Evolutionary conservation across 2,329 filamentous ascomycete genomes (phyloP).

Genomic region (Arthrobotrys musiformis): DNA sequence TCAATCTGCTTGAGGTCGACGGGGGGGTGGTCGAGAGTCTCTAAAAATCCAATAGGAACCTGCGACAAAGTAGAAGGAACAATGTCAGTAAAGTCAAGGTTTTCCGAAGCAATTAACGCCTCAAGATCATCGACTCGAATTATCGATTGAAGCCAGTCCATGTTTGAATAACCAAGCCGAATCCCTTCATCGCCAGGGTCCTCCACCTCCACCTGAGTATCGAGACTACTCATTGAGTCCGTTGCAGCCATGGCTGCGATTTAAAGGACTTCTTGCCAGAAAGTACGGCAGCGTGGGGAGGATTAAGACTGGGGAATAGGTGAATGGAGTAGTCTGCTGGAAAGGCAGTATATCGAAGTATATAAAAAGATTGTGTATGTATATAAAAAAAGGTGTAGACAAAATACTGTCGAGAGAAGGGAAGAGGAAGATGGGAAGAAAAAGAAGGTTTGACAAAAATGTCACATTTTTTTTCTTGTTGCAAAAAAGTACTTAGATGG

Average conservation of each 20-base stretch:
- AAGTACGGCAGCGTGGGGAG: constrained; percentile 14
- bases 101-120: constrained; percentile 1
- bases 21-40: not conserved
- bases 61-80: constrained; percentile 30
- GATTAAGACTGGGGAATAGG: constrained; percentile 44
- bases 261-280: constrained; percentile 15
- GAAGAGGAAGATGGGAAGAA: constrained; percentile 27
- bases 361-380: not conserved
- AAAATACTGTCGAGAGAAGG: constrained; percentile 1
- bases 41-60: constrained; percentile 21
- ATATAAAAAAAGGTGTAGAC: constrained; percentile 11
- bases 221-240: constrained; percentile 36
- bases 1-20: constrained; percentile 18
- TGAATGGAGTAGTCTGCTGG: constrained; percentile 11
- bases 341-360: not conserved
- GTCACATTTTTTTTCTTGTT: constrained; percentile 46
- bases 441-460: constrained; percentile 53
- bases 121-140: constrained; percentile 23
- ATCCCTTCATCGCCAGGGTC: constrained; percentile 46
- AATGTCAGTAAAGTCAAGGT: constrained; percentile 40
- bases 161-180: constrained; percentile 32
- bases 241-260: constrained; percentile 54
- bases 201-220: constrained; percentile 43
- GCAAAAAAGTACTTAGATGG: not conserved
- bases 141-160: constrained; percentile 53